Evolutionary conservation across 2,329 filamentous ascomycete genomes (phyloP).

Genomic region (Alternaria alternata): DNA sequence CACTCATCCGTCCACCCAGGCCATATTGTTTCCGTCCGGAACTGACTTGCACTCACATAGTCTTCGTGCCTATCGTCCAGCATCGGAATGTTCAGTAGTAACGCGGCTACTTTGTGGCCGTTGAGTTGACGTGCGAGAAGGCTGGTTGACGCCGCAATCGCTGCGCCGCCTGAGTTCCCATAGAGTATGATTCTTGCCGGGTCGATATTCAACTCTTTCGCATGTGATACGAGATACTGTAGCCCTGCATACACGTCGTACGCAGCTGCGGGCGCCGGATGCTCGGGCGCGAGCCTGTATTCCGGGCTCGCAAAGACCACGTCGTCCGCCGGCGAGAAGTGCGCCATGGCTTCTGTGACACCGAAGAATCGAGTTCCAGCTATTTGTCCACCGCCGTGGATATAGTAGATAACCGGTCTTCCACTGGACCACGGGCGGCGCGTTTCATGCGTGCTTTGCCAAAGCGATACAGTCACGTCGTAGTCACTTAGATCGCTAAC

Average conservation of each 20-base stretch:
- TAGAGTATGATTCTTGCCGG: no score
- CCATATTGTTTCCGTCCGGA: slow-evolving; percentile 48
- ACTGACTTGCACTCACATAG: slow-evolving; percentile 42
- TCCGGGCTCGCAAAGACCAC: slow-evolving; percentile 38
- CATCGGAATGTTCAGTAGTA: slow-evolving; percentile 59
- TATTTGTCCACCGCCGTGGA: slow-evolving; percentile 56
- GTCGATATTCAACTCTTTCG: slow-evolving; percentile 23
- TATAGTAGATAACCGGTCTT: slow-evolving; percentile 24
- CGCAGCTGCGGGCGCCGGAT: slow-evolving; percentile 48
- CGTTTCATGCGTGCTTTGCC: no score
- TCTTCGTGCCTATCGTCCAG: slow-evolving; percentile 54
- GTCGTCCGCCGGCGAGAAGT: slow-evolving; percentile 28
- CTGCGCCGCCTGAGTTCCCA: no score
- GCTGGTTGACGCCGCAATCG: slow-evolving; percentile 43
- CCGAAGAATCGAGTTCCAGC: slow-evolving; percentile 36
- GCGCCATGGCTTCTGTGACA: slow-evolving; percentile 33
- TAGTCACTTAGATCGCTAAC: no score
- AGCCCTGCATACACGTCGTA: slow-evolving; percentile 39
- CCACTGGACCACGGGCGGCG: no score
- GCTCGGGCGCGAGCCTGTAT: slow-evolving; percentile 57
- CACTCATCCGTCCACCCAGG: slow-evolving; percentile 50
- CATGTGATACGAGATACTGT: slow-evolving; percentile 46
- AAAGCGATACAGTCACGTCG: no score
- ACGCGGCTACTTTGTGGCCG: slow-evolving; percentile 41
- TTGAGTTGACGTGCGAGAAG: slow-evolving; percentile 49